These are phyloP conservation scores for Bruguiera parviflora DNA, from an alignment of 345 rosid genomes.

Conservation along the genomic window DNA sequence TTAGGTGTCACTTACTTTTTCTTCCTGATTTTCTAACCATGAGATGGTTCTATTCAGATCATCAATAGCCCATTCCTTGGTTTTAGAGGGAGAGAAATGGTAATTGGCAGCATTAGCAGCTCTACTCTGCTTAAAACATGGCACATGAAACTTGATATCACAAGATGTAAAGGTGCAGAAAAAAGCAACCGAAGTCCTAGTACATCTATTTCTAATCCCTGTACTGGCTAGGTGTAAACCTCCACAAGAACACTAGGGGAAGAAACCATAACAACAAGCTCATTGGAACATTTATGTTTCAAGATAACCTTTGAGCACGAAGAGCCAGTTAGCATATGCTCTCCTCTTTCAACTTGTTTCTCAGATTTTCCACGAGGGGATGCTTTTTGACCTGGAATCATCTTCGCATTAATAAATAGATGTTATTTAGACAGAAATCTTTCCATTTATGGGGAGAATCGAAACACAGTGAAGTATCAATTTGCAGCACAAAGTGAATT, in stretches of 20 bases:
- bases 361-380: constrained; percentile 34
- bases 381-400: constrained; percentile 46
- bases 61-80: constrained; percentile 69
- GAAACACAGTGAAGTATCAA: neutral
- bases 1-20: constrained; percentile 50
- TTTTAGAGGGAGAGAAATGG: constrained; percentile 40
- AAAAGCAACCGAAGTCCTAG: neutral
- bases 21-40: constrained; percentile 84
- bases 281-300: constrained; percentile 2
- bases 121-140: constrained; percentile 36
- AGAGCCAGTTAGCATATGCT: constrained; percentile 37
- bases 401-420: constrained; percentile 25
- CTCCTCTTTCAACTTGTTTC: constrained; percentile 44
- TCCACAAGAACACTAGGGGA: constrained; percentile 1
- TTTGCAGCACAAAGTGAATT: no score
- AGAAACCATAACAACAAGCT: neutral
- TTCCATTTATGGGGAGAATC: neutral
- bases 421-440: constrained; percentile 6
- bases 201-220: neutral
- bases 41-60: constrained; percentile 67
- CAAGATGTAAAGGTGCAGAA: neutral
- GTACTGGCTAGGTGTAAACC: neutral
- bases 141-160: constrained; percentile 12
- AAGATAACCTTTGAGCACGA: constrained; percentile 45
- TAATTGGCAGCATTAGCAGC: constrained; percentile 31